These are phyloP conservation scores for Phytophthora pistaciae DNA, from an alignment of 352 stramenopile species.

Conservation along the genomic window DNA sequence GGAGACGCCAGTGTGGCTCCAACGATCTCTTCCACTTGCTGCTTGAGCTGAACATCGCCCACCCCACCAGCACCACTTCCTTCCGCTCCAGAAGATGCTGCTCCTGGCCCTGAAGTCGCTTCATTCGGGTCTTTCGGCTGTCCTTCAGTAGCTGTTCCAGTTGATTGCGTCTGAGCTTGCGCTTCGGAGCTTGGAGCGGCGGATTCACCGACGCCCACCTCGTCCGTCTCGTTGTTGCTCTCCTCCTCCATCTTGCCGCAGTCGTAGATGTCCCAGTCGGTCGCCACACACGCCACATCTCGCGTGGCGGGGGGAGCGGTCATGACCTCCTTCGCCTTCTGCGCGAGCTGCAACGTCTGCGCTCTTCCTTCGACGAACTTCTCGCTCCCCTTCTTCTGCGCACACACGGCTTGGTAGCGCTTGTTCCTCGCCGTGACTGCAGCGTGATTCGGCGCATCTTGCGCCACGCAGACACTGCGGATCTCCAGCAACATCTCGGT, in stretches of 20 bases:
- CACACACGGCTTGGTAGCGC: slow-evolving; percentile 69
- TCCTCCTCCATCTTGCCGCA: slow-evolving; percentile 43
- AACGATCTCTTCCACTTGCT: slow-evolving; percentile 85
- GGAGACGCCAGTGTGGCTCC: slow-evolving; percentile 76
- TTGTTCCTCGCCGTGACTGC: slow-evolving; percentile 65
- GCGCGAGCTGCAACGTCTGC: slow-evolving; percentile 78
- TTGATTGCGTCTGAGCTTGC: slow-evolving; percentile 15
- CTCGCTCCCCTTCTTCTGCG: slow-evolving; percentile 82
- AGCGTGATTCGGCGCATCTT: slow-evolving; percentile 59
- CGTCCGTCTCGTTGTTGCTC: slow-evolving; percentile 38
- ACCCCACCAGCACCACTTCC: slow-evolving; percentile 36
- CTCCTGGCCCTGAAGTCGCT: slow-evolving; percentile 4
- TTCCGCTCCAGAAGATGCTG: slow-evolving; percentile 17
- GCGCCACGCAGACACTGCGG: slow-evolving; percentile 71
- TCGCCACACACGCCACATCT: slow-evolving; percentile 76
- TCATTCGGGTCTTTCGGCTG: slow-evolving; percentile 23
- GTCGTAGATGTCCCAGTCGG: slow-evolving; percentile 91
- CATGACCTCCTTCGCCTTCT: slow-evolving; percentile 89
- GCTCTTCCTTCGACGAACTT: slow-evolving; percentile 72
- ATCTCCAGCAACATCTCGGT: slow-evolving; percentile 75
- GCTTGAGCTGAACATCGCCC: slow-evolving; percentile 67
- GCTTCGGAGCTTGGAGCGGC: neutral
- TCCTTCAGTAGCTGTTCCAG: slow-evolving; percentile 22
- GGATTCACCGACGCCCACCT: slow-evolving; percentile 13
- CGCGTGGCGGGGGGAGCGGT: slow-evolving; percentile 78